These are phyloP conservation scores for Tetrapisispora taiwanensis DNA, from an alignment of 805 yeast species.

Conservation along the genomic window DNA sequence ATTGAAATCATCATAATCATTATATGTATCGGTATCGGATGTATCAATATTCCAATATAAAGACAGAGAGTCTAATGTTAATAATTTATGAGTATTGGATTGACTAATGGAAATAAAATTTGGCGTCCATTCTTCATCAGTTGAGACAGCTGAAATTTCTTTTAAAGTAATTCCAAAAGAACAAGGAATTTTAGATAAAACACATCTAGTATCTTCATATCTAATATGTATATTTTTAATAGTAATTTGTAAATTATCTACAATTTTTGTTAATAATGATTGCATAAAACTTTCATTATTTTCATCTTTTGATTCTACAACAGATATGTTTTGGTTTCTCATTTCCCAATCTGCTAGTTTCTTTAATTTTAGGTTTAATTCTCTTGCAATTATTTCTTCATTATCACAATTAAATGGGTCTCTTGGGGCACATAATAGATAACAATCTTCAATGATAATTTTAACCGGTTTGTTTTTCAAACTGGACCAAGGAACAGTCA, in stretches of 20 bases:
- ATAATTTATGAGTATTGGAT: slow-evolving; percentile 59
- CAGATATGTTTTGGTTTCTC: slow-evolving; percentile 36
- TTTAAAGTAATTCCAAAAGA: slow-evolving; percentile 73
- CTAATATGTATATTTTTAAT: slow-evolving; percentile 85
- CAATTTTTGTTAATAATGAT: slow-evolving; percentile 74
- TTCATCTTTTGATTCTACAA: slow-evolving; percentile 28
- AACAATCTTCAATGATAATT: slow-evolving; percentile 76
- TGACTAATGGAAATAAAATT: slow-evolving; percentile 69
- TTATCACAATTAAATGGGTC: slow-evolving; percentile 50
- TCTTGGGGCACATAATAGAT: slow-evolving; percentile 69
- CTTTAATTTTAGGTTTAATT: slow-evolving; percentile 56
- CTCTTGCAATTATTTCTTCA: slow-evolving; percentile 47
- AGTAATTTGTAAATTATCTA: slow-evolving; percentile 86
- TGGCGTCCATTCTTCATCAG: slow-evolving; percentile 78
- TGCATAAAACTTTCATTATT: slow-evolving; percentile 79
- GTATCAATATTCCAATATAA: slow-evolving; percentile 77
- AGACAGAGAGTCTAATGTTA: slow-evolving; percentile 64
- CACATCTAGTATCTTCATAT: slow-evolving; percentile 68
- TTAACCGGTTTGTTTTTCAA: slow-evolving; percentile 88
- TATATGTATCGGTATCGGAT: slow-evolving; percentile 18
- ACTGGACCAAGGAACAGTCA: slow-evolving; percentile 96
- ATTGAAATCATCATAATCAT: slow-evolving; percentile 31
- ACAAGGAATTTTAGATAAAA: slow-evolving; percentile 65
- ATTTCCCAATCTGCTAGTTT: slow-evolving; percentile 56
- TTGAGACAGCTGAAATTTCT: slow-evolving; percentile 85